Evolutionary conservation across 192 early-diverging fungal species (phyloP).

Genomic region (Coemansia sp.): DNA sequence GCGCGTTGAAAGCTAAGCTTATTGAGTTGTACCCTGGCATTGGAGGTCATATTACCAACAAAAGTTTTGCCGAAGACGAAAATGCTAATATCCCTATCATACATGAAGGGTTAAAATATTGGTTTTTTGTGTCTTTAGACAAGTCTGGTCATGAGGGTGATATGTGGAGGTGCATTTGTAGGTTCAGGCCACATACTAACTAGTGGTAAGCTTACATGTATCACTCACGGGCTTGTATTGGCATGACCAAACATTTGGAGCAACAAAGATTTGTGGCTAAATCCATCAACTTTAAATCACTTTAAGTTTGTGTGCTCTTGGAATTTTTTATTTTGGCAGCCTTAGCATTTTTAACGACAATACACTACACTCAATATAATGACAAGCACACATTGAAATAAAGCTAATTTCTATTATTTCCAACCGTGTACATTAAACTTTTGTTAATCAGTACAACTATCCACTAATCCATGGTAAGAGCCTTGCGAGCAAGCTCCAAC

Average conservation of each 20-base stretch:
- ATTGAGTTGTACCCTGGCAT: background rate
- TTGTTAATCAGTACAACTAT: background rate
- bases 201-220: background rate
- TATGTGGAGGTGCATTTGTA: background rate
- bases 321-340: no score
- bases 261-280: no score
- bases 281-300: no score
- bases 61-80: background rate
- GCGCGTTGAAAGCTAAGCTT: background rate
- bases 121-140: background rate
- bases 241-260: background rate
- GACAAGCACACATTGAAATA: background rate
- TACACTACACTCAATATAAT: background rate
- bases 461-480: conserved; percentile 40
- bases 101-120: background rate
- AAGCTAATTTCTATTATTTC: no score
- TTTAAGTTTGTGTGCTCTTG: no score
- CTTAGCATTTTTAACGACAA: background rate
- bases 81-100: background rate
- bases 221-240: background rate
- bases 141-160: background rate
- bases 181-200: background rate
- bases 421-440: no score
- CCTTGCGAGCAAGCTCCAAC: conserved; percentile 56
- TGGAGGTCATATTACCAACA: background rate